These are phyloP conservation scores for Verticillium albo-atrum DNA, from an alignment of 2,329 filamentous ascomycete species.

Conservation along the genomic window DNA sequence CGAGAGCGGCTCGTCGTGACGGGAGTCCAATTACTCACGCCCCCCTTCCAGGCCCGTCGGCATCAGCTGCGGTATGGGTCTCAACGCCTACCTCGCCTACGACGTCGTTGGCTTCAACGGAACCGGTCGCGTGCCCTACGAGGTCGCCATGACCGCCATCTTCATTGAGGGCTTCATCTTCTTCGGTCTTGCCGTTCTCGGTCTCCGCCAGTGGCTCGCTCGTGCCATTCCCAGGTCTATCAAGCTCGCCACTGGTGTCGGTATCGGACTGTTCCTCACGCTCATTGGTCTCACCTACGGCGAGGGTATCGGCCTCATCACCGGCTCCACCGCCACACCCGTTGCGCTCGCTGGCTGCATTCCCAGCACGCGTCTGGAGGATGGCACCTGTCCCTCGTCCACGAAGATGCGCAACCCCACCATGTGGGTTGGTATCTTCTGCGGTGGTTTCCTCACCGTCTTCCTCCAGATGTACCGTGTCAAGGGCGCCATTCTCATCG, in stretches of 20 bases:
- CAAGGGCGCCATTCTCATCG: constrained; percentile 80
- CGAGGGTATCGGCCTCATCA: constrained; percentile 76
- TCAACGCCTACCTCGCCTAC: constrained; percentile 86
- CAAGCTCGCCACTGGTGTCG: constrained; percentile 81
- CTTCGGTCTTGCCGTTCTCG: constrained; percentile 71
- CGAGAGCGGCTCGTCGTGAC: no score
- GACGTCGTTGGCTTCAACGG: constrained; percentile 71
- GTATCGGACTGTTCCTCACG: constrained; percentile 79
- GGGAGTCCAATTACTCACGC: neutral
- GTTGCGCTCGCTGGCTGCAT: constrained; percentile 71
- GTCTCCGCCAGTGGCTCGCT: constrained; percentile 84
- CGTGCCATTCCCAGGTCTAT: constrained; percentile 78
- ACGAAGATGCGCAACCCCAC: constrained; percentile 78
- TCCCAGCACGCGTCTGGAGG: constrained; percentile 30
- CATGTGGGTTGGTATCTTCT: constrained; percentile 88
- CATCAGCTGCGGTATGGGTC: constrained; percentile 44
- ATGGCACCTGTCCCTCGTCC: constrained; percentile 55
- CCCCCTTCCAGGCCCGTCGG: constrained; percentile 25
- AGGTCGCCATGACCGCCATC: constrained; percentile 75
- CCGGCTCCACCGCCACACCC: constrained; percentile 64
- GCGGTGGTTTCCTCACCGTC: constrained; percentile 74
- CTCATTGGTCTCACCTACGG: constrained; percentile 74
- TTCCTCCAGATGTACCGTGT: constrained; percentile 81
- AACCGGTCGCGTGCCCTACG: constrained; percentile 66
- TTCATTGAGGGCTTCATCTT: constrained; percentile 89